These are phyloP conservation scores for Ceriops zippeliana DNA, from an alignment of 345 rosid genomes.

Conservation along the genomic window DNA sequence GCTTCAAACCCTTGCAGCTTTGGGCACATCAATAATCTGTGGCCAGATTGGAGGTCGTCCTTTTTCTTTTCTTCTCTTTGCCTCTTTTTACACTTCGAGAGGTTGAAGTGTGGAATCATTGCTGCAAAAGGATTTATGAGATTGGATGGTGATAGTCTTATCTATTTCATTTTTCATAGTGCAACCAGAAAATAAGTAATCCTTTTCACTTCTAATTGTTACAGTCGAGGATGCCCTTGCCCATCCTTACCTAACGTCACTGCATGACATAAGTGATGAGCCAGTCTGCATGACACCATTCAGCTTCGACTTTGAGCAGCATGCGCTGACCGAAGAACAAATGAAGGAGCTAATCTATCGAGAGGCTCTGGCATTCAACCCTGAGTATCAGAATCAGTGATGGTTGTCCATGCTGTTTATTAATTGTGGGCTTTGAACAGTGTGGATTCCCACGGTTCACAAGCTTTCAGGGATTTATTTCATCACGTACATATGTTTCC, in stretches of 20 bases:
- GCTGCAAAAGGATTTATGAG: too few relatives aligned
- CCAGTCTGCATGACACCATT: constrained; percentile 72
- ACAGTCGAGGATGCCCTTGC: constrained; percentile 83
- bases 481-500: constrained; percentile 40
- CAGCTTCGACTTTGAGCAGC: constrained; percentile 69
- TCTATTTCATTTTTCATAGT: too few relatives aligned
- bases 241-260: constrained; percentile 66
- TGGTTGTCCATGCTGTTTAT: not conserved
- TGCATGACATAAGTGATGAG: constrained; percentile 67
- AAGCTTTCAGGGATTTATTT: constrained; percentile 26
- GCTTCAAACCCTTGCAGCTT: too few relatives aligned
- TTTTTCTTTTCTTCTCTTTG: too few relatives aligned
- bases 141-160: too few relatives aligned
- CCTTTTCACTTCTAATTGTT: not conserved
- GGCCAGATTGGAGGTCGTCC: too few relatives aligned
- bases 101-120: too few relatives aligned
- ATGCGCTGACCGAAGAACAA: constrained; percentile 63
- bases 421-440: constrained; percentile 9
- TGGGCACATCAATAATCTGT: too few relatives aligned
- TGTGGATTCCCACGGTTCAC: constrained; percentile 10
- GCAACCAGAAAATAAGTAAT: too few relatives aligned
- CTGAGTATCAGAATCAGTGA: constrained; percentile 49
- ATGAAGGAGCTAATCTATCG: constrained; percentile 76
- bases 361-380: constrained; percentile 84
- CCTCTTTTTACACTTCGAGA: too few relatives aligned